Percentiles rank a stretch among this genome's conserved stretches.
Evolutionary conservation across 441 rosid genomes (phyloP).

Genomic region (Gossypium schwendimanii): DNA sequence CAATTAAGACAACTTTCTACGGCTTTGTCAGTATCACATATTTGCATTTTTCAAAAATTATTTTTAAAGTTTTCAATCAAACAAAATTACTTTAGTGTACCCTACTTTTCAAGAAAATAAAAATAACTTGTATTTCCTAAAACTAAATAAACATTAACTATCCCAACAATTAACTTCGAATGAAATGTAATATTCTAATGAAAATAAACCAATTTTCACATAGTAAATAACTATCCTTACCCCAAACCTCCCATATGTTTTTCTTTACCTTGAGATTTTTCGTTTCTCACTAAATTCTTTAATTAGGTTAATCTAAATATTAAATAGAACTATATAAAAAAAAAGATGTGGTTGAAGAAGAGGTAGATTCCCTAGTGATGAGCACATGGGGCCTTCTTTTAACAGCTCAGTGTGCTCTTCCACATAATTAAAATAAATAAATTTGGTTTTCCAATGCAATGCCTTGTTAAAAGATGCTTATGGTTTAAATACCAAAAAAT

Average conservation of each 20-base stretch:
- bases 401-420: background rate
- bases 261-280: background rate
- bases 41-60: too few relatives aligned
- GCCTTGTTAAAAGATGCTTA: background rate
- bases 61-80: too few relatives aligned
- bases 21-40: too few relatives aligned
- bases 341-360: background rate
- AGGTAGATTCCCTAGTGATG: constrained; percentile 8
- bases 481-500: background rate
- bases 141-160: too few relatives aligned
- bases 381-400: constrained; percentile 15
- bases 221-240: background rate
- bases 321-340: background rate
- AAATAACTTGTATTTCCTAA: too few relatives aligned
- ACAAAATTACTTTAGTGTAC: too few relatives aligned
- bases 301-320: background rate
- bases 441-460: constrained; percentile 10
- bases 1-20: too few relatives aligned
- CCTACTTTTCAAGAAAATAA: too few relatives aligned
- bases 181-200: too few relatives aligned
- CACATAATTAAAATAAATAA: constrained; percentile 2
- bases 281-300: background rate
- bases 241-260: background rate
- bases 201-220: too few relatives aligned
- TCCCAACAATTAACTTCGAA: too few relatives aligned